Conservation (phyloP, 2,329 filamentous ascomycete species). For the Colletotrichum orbiculare region DNA sequence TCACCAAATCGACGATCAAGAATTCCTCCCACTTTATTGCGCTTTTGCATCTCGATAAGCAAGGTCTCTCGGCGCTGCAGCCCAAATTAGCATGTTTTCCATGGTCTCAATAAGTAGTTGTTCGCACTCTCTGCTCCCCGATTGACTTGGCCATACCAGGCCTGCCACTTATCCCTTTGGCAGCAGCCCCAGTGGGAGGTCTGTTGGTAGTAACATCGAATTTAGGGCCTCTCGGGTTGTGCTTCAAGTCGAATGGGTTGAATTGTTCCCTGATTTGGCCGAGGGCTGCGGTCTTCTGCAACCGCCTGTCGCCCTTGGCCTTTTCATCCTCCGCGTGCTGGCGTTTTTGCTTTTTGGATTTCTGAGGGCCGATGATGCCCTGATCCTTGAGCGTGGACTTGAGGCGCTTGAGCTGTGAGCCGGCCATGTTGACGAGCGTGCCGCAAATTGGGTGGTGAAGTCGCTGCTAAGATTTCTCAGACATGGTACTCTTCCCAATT, state of each 20-base stretch:
- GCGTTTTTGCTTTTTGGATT: constrained; percentile 95
- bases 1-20: constrained; percentile 95
- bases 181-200: constrained; percentile 60
- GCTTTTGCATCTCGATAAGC: constrained; percentile 87
- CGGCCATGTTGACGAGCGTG: constrained; percentile 73
- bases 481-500: constrained; percentile 38
- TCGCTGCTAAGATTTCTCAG: constrained; percentile 5
- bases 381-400: constrained; percentile 91
- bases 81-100: constrained; percentile 8
- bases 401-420: constrained; percentile 95
- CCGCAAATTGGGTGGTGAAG: constrained; percentile 18
- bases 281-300: constrained; percentile 81
- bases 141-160: constrained; percentile 87
- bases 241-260: constrained; percentile 97
- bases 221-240: constrained; percentile 80
- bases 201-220: constrained; percentile 83
- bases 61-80: constrained; percentile 80
- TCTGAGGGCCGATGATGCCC: constrained; percentile 89
- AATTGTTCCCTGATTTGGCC: constrained; percentile 92
- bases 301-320: constrained; percentile 75
- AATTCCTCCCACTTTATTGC: constrained; percentile 92
- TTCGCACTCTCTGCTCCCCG: constrained; percentile 81
- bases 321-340: constrained; percentile 75
- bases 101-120: constrained; percentile 34
- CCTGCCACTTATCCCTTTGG: constrained; percentile 73